Conservation (phyloP, 805 yeast genomes). For the Debaryomyces maramus region DNA sequence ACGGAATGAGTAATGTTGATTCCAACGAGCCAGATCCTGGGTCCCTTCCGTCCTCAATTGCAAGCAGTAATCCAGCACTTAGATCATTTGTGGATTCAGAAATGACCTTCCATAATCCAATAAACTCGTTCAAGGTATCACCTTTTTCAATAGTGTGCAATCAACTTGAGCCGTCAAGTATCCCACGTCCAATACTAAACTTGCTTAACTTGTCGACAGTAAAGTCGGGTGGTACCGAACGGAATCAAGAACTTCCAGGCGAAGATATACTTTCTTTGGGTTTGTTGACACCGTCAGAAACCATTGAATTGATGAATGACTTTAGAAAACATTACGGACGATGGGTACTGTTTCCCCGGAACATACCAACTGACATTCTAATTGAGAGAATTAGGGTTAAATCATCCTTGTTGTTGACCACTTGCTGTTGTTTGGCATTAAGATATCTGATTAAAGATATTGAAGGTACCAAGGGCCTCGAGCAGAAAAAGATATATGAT, state of each 20-base stretch:
- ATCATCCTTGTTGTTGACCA: slow-evolving; percentile 65
- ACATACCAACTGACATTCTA: slow-evolving; percentile 47
- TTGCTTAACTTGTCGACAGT: slow-evolving; percentile 18
- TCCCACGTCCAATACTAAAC: slow-evolving; percentile 39
- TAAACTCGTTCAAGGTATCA: slow-evolving; percentile 38
- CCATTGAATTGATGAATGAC: slow-evolving; percentile 49
- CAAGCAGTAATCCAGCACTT: no score
- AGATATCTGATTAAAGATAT: slow-evolving; percentile 42
- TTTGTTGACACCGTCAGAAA: slow-evolving; percentile 49
- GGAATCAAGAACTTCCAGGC: slow-evolving; percentile 16
- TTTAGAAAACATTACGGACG: slow-evolving; percentile 71
- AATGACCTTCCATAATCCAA: slow-evolving; percentile 26
- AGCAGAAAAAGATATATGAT: slow-evolving; percentile 41
- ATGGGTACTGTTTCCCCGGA: slow-evolving; percentile 73
- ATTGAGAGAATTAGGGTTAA: slow-evolving; percentile 47
- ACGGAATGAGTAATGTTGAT: not conserved
- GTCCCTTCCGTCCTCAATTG: no score
- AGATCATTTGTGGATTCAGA: not conserved
- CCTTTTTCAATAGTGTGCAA: slow-evolving; percentile 45
- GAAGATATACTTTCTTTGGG: slow-evolving; percentile 54
- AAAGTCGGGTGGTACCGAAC: slow-evolving; percentile 5
- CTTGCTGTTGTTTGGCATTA: slow-evolving; percentile 62
- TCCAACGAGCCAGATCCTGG: not conserved
- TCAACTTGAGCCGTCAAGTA: slow-evolving; percentile 24
- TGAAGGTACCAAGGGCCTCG: slow-evolving; percentile 18